Percentiles rank a stretch among this genome's conserved stretches.
phyloP scores from a whole-genome alignment of 176 grass and related monocot species.

The Aegilops longissima region DNA sequence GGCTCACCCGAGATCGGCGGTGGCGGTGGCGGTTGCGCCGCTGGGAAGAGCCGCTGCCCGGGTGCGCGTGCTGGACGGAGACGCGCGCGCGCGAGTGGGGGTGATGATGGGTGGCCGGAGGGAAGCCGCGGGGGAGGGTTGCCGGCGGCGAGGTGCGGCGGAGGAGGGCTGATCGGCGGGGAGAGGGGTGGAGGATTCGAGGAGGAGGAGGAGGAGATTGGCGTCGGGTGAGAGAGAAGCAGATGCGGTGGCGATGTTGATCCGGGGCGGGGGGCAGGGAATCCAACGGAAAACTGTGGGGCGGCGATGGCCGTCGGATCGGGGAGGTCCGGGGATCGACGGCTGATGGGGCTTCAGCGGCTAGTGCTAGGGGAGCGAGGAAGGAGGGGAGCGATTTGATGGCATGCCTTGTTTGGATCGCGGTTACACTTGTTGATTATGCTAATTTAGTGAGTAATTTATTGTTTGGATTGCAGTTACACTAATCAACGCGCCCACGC shows the following conservation, averaged over 20 bases:
- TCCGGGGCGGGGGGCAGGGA: neutral
- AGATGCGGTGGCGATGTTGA: neutral
- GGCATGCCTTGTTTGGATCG: neutral
- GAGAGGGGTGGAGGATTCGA: neutral
- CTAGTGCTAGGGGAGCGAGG: neutral
- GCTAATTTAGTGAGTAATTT: too few relatives aligned
- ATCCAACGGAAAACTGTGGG: conserved; percentile 5
- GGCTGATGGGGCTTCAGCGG: rapidly evolving
- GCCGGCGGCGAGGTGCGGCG: neutral
- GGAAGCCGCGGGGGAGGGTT: neutral
- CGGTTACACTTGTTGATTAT: too few relatives aligned
- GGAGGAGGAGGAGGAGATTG: neutral
- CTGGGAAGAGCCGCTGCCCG: neutral
- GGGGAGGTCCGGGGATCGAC: neutral
- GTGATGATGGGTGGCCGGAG: neutral
- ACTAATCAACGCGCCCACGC: too few relatives aligned
- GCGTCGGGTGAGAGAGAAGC: neutral
- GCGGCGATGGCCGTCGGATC: neutral
- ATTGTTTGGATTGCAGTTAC: too few relatives aligned
- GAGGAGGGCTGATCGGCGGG: neutral
- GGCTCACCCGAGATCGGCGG: neutral
- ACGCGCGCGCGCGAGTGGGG: neutral
- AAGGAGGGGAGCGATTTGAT: neutral
- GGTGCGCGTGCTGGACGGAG: neutral
- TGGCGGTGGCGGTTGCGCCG: neutral